Base-by-base conservation (phyloP, 306 rosid genomes). In the Purshia tridentata region DNA sequence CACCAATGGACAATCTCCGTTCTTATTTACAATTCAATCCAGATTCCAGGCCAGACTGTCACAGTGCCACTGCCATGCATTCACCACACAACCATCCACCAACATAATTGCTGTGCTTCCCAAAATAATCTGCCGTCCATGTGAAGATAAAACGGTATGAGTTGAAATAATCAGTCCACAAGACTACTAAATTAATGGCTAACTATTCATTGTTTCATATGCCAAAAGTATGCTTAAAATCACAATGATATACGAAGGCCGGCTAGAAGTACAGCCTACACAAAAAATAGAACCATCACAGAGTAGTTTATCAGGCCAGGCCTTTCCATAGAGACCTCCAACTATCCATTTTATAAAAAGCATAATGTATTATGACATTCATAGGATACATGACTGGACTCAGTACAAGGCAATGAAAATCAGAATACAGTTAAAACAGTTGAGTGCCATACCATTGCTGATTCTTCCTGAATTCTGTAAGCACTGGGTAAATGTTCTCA, bases 401-500 rank as follows among this genome's bases (percentile, higher is more conserved):
- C 8, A 19, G 35, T 18, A 47, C 57, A 9, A 66, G 37, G 23
- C 6, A 52, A 53, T 53, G 4, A 53, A 53, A 16, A 16, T 16
- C 9, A 29, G 6, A 12, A 4, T 45, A 65, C 47, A 45, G 2
- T 37, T 50, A 22, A 22, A 14, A 39, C 15, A 63, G 19, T 50
- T 61, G 74, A 19, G 68, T 60, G 60, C 42, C 84, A 67, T 86
- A 89, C 97, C 90, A 94, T 78, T 91, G 98, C 78, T 87, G 96
- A 77, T 83, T 91, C 76, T 94, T 94, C 90, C 96, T 89, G 86
- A 91, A 94, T 82, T 90, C 96, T 14, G 90, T 87, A 67, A 94
- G 96, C 72, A 94, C 96, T 0, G 96, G 99, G 59, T 91, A 94
- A 65, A 94, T 94, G 85, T 94, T 91, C 84, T 94, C 97, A 67